Percentiles rank a stretch among this genome's conserved stretches.
phyloP scores from a whole-genome alignment of 2,329 filamentous ascomycete genomes.

The Arthrobotrys iridis region DNA sequence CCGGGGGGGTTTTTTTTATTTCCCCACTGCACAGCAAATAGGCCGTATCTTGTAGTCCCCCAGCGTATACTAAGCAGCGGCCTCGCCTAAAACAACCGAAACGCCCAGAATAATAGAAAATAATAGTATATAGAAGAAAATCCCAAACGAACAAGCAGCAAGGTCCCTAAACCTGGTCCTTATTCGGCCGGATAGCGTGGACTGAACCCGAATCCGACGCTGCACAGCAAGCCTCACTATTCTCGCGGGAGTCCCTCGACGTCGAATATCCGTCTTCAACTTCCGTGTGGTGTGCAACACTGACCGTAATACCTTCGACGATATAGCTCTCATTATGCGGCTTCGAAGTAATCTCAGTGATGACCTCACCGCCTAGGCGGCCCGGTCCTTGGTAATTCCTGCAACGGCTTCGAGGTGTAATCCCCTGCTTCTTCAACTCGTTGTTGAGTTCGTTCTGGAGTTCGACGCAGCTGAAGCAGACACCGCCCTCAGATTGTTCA shows the following conservation, averaged over 20 bases:
- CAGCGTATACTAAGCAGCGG: not conserved
- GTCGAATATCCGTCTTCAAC: conserved; percentile 44
- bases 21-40: not conserved
- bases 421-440: conserved; percentile 41
- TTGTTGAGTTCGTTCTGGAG: conserved; percentile 46
- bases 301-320: conserved; percentile 46
- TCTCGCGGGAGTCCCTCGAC: conserved; percentile 30
- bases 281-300: conserved; percentile 34
- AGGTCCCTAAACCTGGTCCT: conserved; percentile 38
- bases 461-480: conserved; percentile 49
- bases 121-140: conserved; percentile 5
- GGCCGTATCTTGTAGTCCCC: not conserved
- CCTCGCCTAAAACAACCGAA: not conserved
- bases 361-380: conserved; percentile 39
- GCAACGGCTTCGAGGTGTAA: conserved; percentile 24
- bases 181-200: conserved; percentile 46
- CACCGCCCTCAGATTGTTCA: conserved; percentile 28
- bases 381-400: conserved; percentile 29
- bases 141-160: conserved; percentile 17
- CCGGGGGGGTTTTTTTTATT: not conserved
- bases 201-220: conserved; percentile 39
- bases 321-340: conserved; percentile 42
- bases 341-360: conserved; percentile 51
- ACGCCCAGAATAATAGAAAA: not conserved
- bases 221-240: conserved; percentile 34